Conservation (phyloP, 2,329 filamentous ascomycete species). For the Fusarium marasasianum region DNA sequence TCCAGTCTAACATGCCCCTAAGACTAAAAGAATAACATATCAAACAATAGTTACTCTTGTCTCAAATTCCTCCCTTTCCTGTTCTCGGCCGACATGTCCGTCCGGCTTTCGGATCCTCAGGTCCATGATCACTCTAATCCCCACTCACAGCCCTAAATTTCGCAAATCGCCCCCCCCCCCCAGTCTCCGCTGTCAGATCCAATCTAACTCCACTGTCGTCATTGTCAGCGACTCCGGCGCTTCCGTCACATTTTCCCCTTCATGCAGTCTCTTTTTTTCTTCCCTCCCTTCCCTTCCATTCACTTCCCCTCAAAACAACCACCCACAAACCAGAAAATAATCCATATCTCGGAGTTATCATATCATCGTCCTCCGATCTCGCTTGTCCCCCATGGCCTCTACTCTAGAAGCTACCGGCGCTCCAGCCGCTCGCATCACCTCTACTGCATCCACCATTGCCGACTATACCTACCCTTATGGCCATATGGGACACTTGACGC, state of each 20-base stretch:
- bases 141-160: constrained; percentile 22
- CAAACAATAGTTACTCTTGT: neutral
- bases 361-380: constrained; percentile 4
- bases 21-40: too few relatives aligned
- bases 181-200: constrained; percentile 22
- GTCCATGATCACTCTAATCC: constrained; percentile 7
- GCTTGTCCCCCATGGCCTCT: constrained; percentile 40
- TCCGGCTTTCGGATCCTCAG: constrained; percentile 7
- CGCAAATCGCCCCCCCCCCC: neutral
- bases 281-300: neutral
- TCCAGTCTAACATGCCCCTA: too few relatives aligned
- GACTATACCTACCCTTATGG: constrained; percentile 73
- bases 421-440: constrained; percentile 43
- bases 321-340: neutral
- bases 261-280: constrained; percentile 12
- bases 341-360: neutral
- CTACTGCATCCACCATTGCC: constrained; percentile 43
- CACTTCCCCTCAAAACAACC: constrained; percentile 1
- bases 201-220: constrained; percentile 25
- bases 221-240: constrained; percentile 36
- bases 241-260: constrained; percentile 32
- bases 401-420: constrained; percentile 36
- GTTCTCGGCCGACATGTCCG: constrained; percentile 27
- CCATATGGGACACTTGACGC: constrained; percentile 81
- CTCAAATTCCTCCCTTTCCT: neutral